Evolutionary conservation across 1,284 basidiomycete species (phyloP).

Genomic region (Naganishia sp.): DNA sequence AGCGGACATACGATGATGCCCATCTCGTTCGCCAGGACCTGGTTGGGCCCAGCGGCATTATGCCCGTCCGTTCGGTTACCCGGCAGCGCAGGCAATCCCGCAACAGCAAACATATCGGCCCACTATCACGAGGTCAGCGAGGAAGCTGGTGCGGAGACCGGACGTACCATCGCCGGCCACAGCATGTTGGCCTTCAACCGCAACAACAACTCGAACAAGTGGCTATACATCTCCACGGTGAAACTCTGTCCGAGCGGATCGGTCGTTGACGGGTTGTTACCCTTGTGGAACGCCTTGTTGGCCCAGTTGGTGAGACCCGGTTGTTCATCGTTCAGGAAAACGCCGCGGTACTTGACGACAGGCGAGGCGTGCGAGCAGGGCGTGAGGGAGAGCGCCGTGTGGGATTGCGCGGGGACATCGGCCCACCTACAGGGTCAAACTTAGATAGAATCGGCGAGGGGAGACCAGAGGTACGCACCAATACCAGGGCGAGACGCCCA

Average conservation of each 20-base stretch:
- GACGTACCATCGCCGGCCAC: slow-evolving; percentile 56
- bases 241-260: slow-evolving; percentile 41
- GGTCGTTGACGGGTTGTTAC: slow-evolving; percentile 56
- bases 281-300: slow-evolving; percentile 67
- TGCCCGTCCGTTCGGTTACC: slow-evolving; percentile 32
- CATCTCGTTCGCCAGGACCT: slow-evolving; percentile 65
- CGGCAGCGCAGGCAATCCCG: slow-evolving; percentile 56
- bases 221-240: slow-evolving; percentile 60
- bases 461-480: slow-evolving; percentile 27
- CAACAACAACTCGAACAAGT: slow-evolving; percentile 63
- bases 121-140: slow-evolving; percentile 37
- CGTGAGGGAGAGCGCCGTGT: slow-evolving; percentile 59
- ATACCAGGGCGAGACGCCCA: slow-evolving; percentile 58
- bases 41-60: slow-evolving; percentile 57
- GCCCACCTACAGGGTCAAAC: slow-evolving; percentile 55
- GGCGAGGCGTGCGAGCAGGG: slow-evolving; percentile 65
- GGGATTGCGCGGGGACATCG: slow-evolving; percentile 63
- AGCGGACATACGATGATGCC: slow-evolving; percentile 66
- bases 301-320: slow-evolving; percentile 62
- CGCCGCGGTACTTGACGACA: slow-evolving; percentile 69
- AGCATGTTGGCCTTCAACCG: slow-evolving; percentile 70
- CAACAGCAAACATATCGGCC: slow-evolving; percentile 65
- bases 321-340: slow-evolving; percentile 65
- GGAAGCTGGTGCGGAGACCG: slow-evolving; percentile 2
- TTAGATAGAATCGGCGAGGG: not conserved